Percentiles rank a stretch among this genome's conserved stretches.
These are phyloP conservation scores for Podaxis rugospora DNA, from an alignment of 768 basidiomycete species.

Conservation along the genomic window DNA sequence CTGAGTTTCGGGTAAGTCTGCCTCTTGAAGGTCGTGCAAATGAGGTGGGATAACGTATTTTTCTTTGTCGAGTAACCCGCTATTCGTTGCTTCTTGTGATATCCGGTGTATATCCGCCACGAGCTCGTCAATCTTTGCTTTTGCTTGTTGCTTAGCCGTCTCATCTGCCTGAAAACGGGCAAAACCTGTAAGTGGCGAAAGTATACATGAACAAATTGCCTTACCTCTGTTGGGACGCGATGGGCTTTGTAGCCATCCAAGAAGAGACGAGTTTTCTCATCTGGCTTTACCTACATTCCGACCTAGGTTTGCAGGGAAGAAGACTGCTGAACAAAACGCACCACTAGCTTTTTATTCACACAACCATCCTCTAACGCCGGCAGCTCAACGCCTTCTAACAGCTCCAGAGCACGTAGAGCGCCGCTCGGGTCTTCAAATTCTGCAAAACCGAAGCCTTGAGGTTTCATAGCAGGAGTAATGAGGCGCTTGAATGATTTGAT, in stretches of 20 bases:
- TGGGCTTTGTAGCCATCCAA: conserved; percentile 81
- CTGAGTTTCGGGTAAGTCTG: conserved; percentile 91
- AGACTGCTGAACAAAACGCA: conserved; percentile 44
- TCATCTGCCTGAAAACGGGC: conserved; percentile 60
- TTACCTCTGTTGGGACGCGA: conserved; percentile 78
- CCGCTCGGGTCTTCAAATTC: conserved; percentile 93
- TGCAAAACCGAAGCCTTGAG: conserved; percentile 96
- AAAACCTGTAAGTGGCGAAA: conserved; percentile 1
- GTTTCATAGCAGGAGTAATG: conserved; percentile 88
- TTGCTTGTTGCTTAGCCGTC: conserved; percentile 54
- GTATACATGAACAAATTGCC: conserved; percentile 22
- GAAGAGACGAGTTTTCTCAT: conserved; percentile 89
- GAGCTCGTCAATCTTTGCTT: conserved; percentile 57
- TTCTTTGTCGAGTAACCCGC: conserved; percentile 74
- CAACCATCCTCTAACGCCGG: conserved; percentile 47
- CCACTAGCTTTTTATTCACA: conserved; percentile 54
- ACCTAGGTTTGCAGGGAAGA: conserved; percentile 43
- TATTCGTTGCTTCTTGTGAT: conserved; percentile 72
- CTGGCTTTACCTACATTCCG: conserved; percentile 77
- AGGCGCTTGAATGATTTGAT: conserved; percentile 90
- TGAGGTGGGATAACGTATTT: conserved; percentile 94
- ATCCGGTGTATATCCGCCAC: conserved; percentile 68
- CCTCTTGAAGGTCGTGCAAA: conserved; percentile 92
- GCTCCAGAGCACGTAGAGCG: conserved; percentile 65
- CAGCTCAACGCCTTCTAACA: conserved; percentile 47